Percentiles rank a stretch among this genome's conserved stretches.
These are phyloP conservation scores for Penicillium sp. DNA, from an alignment of 2,329 filamentous ascomycete genomes.

Conservation along the genomic window DNA sequence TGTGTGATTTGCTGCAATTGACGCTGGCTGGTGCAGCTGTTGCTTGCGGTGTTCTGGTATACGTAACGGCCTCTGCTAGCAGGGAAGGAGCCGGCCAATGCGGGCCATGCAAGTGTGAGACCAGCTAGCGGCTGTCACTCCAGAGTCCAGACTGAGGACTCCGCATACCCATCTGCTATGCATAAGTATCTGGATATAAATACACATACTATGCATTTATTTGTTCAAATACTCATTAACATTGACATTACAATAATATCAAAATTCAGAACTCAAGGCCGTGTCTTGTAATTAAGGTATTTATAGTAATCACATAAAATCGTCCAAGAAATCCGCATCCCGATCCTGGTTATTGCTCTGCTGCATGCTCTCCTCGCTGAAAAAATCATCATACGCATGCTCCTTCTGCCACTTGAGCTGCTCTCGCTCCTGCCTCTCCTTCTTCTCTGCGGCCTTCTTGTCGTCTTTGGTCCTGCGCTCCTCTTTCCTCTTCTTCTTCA, in stretches of 20 bases:
- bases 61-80: neutral
- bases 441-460: slow-evolving; percentile 38
- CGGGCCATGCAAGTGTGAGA: neutral
- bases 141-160: no score
- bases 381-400: slow-evolving; percentile 94
- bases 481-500: slow-evolving; percentile 66
- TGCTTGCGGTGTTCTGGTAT: neutral
- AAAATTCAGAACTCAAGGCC: no score
- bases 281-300: neutral
- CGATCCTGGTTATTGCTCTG: slow-evolving; percentile 81
- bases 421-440: slow-evolving; percentile 66
- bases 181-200: neutral
- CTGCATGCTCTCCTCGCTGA: slow-evolving; percentile 76
- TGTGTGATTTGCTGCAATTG: neutral
- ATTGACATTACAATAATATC: no score
- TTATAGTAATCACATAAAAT: slow-evolving; percentile 74
- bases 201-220: neutral
- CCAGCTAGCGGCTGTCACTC: neutral
- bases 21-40: neutral
- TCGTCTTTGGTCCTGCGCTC: slow-evolving; percentile 51
- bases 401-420: slow-evolving; percentile 93
- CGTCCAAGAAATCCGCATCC: slow-evolving; percentile 69
- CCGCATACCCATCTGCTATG: neutral
- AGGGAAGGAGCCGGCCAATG: neutral
- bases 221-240: no score